Base-by-base conservation (phyloP, 2,329 filamentous ascomycete genomes). In the Geoglossum cookeanum region DNA sequence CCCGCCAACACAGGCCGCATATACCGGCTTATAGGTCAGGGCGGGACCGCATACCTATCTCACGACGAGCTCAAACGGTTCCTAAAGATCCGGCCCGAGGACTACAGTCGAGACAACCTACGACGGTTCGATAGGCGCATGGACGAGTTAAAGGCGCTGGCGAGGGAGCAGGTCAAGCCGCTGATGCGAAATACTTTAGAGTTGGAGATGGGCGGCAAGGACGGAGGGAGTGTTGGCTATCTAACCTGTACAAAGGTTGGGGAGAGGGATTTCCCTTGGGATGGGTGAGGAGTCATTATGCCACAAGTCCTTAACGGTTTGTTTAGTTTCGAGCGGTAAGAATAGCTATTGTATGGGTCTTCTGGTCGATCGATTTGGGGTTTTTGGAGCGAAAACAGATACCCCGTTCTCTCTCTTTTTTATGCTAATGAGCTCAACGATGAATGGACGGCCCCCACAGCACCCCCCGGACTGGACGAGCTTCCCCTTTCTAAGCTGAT, bases 31-130 rank as follows among this genome's bases (percentile, higher is more conserved):
- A 75, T 96, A 7, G 89, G 88, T 35, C 77, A 79, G 3, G 72
- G 78, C 3, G 72, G 79, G 0, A 69, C 76, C 8, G 74, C 77
- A 0, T 96, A 92, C 66, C 78, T 97, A 4, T 70, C 74, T 1
- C 88, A 91, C 67, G 89, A 95, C 62, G 90, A 95, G 62, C 85
- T 91, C 67, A 96, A 95, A 69, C 80, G 81, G 27, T 96, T 96
- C 64, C 76, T 96, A 56, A 94, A 94, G 68, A 73, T 91, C 27
- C 83, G 80, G 9, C 85, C 87, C 0, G 85, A 92, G 22, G 70
- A 91, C 6, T 95, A 96, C 70, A 87, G 79, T 49, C 78, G 90
- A 17, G 90, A 96, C n/a, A 91, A 87, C 60, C 70, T 96, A 54
- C 80, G 84, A 60, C 77, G 85, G 3, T 94, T 96, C 63, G 91